Base-by-base conservation (phyloP, 1,139 yeast species). In the Scheffersomyces titani region DNA sequence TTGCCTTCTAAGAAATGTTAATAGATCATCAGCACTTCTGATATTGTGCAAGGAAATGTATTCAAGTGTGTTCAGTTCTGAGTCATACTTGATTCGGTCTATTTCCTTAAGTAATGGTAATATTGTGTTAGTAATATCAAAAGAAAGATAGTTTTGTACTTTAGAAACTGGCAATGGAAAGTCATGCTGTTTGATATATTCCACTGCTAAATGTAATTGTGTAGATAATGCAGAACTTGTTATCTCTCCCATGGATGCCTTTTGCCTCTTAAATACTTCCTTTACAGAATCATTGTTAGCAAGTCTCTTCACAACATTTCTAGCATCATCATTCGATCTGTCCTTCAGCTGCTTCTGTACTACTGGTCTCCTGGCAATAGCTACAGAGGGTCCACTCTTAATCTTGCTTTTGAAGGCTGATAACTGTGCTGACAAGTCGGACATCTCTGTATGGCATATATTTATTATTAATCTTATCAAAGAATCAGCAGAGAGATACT, bases 21-120 rank as follows among this genome's bases (percentile, higher is more conserved):
- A 71, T 60, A 96, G 77, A 61, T 92, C 97, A 57, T 87, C 90
- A 3, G 89, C 89, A 3, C 89, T 84, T 64, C 91, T 87, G 57
- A 96, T 93, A 68, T 93, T 93, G 72, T 92, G 96, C 55, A 92
- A 81, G 4, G 98, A 92, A 50, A 91, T 89, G 68, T 94, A 96
- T 68, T 91, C 94, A 55, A 92, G 83, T 0, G 97, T 88, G 55
- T 85, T 77, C 46, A 78, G 79, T 36, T 76, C 77, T 1, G 85
- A 75, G 65, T 88, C 86, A 64, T 82, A 90, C 65, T 82, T 80
- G 65, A 92, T 88, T 68, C 96, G 81, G 63, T 91, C 94, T 58
- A 92, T 84, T 65, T 88, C 91, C 64, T 86, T 83, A 61, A 93
- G 75, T 64, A 92, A 78, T 46, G 91, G 90, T 45, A 91, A 73